Base-by-base conservation (phyloP, 176 grass and related monocot species). In the Avena atlantica region DNA sequence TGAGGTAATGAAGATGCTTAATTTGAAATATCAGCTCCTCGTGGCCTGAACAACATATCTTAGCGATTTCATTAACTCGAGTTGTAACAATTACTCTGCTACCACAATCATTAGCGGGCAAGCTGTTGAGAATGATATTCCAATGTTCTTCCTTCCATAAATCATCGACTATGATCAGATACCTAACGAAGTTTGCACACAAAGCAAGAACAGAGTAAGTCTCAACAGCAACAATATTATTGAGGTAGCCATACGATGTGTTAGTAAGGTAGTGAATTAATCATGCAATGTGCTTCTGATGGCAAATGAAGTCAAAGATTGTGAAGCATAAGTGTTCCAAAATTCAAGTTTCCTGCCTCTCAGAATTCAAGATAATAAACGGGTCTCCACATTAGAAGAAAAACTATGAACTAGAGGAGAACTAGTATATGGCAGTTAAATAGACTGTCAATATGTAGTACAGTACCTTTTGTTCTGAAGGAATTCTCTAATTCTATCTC, bases 41-140 rank as follows among this genome's bases (percentile, higher is more conserved):
- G 3, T 27, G 27, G 44, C 27, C 25, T 7, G 81, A 71, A n/a
- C 81, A 68, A 69, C 81, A 67, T 52, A 7, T 66, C 63, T 57
- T 51, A 34, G 81, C 81, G 2, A 83, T 31, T 7, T 29, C 48
- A 16, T 49, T 36, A 15, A 72, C 7, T 11, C 81, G 81, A 63
- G 81, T 72, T 8, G 81, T 83, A 20, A 52, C 53, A 14, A 83
- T 83, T 70, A 83, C 44, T 72, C 60, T 83, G 40, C 81, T 83
- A 53, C 63, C 81, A 21, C 1, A 48, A 69, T 14, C 19, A 9
- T 83, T 72, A 25, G 2, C 40, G 2, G 60, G 81, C 51, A 83
- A 83, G 40, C 16, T 44, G 34, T 0, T 0, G n/a, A 7, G 25
- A 12, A 83, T 27, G 12, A 3, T 11, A 31, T 70, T 14, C 81